Base-by-base conservation (phyloP, 495 filamentous ascomycete genomes). In the Cercophora scortea region DNA sequence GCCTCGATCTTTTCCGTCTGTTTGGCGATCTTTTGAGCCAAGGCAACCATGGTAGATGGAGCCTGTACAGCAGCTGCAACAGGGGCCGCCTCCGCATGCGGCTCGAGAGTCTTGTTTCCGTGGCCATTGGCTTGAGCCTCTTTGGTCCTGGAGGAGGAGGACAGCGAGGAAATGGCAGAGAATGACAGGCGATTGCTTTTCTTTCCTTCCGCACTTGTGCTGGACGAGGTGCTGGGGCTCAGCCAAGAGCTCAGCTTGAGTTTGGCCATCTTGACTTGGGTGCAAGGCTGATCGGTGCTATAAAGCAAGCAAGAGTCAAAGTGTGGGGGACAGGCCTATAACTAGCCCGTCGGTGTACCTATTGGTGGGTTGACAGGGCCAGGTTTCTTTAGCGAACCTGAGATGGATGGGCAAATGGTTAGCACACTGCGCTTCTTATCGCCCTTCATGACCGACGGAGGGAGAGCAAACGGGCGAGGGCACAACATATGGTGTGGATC, bases 1-100 rank as follows among this genome's bases (percentile, higher is more conserved):
- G 64, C 49, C 52, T 74, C 69, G 19, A 74, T 56, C 51, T 67
- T 74, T 47, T 67, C 64, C 0, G 71, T 68, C n/a, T 71, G 69
- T 9, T 50, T 43, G 38, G 61, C 54, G 40, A 74, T 73, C 53
- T 66, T 64, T 51, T 66, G 55, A 8, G 70, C 69, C 32, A 74
- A 56, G n/a, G 45, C 56, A 16, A 64, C 46, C 62, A 74, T 68
- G 39, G 61, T 55, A 8, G 70, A 68, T 1, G 67, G 54, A 9
- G 65, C 50, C 34, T 47, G 45, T 39, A n/a, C 25, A 6, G 44
- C 52, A n/a, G 13, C 38, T 19, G 39, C 52, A 4, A 51, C 10
- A 2, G 42, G 18, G 11, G 52, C n/a, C 41, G 13, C 38, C 32
- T 33, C 25, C 5, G 17, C 11, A 4, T 44, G 19, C 12, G 49